Percentiles rank a stretch among this genome's conserved stretches.
Evolutionary conservation across 129 eudicot species (phyloP).

Genomic region (Smallanthus sonchifolius): DNA sequence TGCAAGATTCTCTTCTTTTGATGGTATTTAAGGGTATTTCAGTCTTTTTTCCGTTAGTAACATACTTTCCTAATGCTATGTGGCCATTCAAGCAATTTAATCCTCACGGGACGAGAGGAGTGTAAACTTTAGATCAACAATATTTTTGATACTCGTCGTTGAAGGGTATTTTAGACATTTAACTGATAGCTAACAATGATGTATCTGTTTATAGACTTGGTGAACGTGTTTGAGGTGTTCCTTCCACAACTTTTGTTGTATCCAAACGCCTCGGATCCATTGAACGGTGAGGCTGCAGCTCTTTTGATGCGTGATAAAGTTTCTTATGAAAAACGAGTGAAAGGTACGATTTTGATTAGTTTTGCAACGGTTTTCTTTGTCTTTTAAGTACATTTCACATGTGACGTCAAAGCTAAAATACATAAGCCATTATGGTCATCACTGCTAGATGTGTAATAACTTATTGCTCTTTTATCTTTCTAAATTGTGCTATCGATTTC

Average conservation of each 20-base stretch:
- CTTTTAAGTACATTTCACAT: background rate
- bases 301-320: slow-evolving; percentile 79
- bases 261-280: slow-evolving; percentile 88
- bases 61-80: background rate
- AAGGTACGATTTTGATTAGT: slow-evolving; percentile 43
- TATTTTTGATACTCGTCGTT: background rate
- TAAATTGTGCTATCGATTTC: no score
- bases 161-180: slow-evolving; percentile 3
- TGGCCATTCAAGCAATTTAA: background rate
- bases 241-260: slow-evolving; percentile 87
- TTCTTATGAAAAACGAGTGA: slow-evolving; percentile 73
- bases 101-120: slow-evolving; percentile 3
- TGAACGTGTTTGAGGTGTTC: slow-evolving; percentile 88
- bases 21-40: background rate
- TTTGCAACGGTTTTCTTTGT: background rate
- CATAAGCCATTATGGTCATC: background rate
- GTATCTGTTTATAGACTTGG: slow-evolving; percentile 47
- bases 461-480: no score
- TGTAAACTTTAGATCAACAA: background rate
- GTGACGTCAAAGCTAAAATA: background rate
- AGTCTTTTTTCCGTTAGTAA: background rate
- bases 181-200: slow-evolving; percentile 4
- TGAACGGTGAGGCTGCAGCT: slow-evolving; percentile 88
- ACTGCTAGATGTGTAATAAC: background rate
- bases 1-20: background rate